These are phyloP conservation scores for Symbiodinium natans DNA, from an alignment of 73 alveolate genomes.

Conservation along the genomic window DNA sequence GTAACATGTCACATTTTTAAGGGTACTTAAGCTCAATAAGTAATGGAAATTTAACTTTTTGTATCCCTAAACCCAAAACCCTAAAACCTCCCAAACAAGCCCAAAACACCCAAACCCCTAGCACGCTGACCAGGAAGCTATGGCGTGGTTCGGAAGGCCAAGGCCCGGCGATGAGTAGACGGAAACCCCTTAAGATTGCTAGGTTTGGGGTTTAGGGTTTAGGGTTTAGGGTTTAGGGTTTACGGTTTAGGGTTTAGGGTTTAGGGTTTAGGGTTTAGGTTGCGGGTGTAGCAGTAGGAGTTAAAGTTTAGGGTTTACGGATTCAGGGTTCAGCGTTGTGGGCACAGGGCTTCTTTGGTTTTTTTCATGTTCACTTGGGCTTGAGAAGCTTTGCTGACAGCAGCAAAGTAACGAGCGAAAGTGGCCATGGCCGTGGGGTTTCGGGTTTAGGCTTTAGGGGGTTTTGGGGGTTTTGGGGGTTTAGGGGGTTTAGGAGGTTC, in stretches of 20 bases:
- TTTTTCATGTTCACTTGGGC: too few species aligned
- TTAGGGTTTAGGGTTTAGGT: neutral
- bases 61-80: neutral
- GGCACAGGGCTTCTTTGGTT: too few species aligned
- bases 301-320: neutral
- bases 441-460: neutral
- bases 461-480: neutral
- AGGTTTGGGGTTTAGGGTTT: too few species aligned
- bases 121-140: slow-evolving; percentile 38
- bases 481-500: too few species aligned
- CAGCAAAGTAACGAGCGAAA: too few species aligned
- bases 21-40: too few species aligned
- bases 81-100: neutral
- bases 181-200: neutral
- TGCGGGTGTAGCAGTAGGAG: too few species aligned
- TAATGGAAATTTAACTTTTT: too few species aligned
- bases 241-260: neutral
- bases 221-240: too few species aligned
- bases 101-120: neutral
- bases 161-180: neutral
- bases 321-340: too few species aligned
- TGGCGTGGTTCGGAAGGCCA: slow-evolving; percentile 49
- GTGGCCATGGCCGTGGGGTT: neutral
- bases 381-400: too few species aligned
- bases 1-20: too few species aligned